Evolutionary conservation across 768 basidiomycete species (phyloP).

Genomic region (Tremella mesenterica): DNA sequence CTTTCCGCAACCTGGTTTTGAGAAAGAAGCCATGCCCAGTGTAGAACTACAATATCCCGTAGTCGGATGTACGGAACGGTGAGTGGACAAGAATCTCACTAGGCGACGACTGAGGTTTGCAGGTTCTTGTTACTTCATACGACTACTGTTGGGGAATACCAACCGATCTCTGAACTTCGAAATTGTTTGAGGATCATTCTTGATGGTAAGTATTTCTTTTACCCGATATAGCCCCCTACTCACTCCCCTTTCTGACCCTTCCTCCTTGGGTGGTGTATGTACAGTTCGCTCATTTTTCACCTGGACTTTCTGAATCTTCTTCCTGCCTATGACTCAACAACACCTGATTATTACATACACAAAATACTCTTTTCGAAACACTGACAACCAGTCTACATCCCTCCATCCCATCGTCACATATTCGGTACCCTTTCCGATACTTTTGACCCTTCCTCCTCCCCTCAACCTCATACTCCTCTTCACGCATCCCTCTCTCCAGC

Average conservation of each 20-base stretch:
- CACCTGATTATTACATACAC: background rate
- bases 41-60: slow-evolving; percentile 40
- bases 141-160: slow-evolving; percentile 30
- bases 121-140: slow-evolving; percentile 34
- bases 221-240: no score
- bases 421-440: slow-evolving; percentile 28
- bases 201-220: slow-evolving; percentile 24
- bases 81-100: background rate
- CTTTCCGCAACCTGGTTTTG: slow-evolving; percentile 39
- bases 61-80: slow-evolving; percentile 37
- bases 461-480: slow-evolving; percentile 9
- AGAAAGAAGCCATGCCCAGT: slow-evolving; percentile 26
- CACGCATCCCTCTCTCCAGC: background rate
- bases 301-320: no score
- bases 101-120: background rate
- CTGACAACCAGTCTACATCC: slow-evolving; percentile 35
- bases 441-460: slow-evolving; percentile 21
- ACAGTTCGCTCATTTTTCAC: no score
- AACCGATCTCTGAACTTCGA: slow-evolving; percentile 37
- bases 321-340: no score
- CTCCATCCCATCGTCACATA: slow-evolving; percentile 28
- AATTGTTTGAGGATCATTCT: slow-evolving; percentile 29
- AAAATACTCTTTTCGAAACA: background rate
- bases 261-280: no score
- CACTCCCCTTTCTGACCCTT: background rate